Percentiles rank a stretch among this genome's conserved stretches.
Evolutionary conservation across 2,329 filamentous ascomycete genomes (phyloP).

Genomic region (Fusarium cicatricum): DNA sequence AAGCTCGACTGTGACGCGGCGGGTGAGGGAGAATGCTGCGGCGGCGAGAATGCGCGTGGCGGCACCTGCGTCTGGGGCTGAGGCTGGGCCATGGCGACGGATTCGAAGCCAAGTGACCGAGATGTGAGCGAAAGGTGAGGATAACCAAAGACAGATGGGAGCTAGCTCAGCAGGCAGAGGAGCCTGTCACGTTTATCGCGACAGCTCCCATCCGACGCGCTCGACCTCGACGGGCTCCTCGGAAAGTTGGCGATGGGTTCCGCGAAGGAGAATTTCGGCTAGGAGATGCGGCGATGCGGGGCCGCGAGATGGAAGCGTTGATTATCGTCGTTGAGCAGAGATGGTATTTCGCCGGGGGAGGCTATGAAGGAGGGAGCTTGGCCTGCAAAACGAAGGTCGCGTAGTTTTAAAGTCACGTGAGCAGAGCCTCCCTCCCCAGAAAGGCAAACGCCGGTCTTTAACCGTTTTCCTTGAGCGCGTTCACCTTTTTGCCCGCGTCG

Average conservation of each 20-base stretch:
- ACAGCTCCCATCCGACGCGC: conserved; percentile 58
- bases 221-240: conserved; percentile 29
- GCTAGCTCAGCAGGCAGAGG: conserved; percentile 56
- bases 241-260: conserved; percentile 18
- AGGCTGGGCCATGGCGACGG: conserved; percentile 64
- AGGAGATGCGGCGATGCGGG: conserved; percentile 15
- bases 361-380: conserved; percentile 45
- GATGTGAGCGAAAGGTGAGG: conserved; percentile 12
- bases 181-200: conserved; percentile 58
- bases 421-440: conserved; percentile 25
- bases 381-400: conserved; percentile 43
- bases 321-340: conserved; percentile 37
- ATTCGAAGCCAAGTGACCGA: conserved; percentile 9
- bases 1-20: conserved; percentile 62
- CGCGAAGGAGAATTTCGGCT: conserved; percentile 6
- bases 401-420: conserved; percentile 57
- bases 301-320: conserved; percentile 36
- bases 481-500: conserved; percentile 25
- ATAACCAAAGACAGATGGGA: conserved; percentile 24
- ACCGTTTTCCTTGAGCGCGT: conserved; percentile 36
- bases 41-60: conserved; percentile 68
- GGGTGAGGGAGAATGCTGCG: conserved; percentile 69
- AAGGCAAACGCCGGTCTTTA: conserved; percentile 38
- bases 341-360: conserved; percentile 38
- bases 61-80: conserved; percentile 56